phyloP scores from a whole-genome alignment of 2,329 filamentous ascomycete species.

The Talaromyces rugulosus region DNA sequence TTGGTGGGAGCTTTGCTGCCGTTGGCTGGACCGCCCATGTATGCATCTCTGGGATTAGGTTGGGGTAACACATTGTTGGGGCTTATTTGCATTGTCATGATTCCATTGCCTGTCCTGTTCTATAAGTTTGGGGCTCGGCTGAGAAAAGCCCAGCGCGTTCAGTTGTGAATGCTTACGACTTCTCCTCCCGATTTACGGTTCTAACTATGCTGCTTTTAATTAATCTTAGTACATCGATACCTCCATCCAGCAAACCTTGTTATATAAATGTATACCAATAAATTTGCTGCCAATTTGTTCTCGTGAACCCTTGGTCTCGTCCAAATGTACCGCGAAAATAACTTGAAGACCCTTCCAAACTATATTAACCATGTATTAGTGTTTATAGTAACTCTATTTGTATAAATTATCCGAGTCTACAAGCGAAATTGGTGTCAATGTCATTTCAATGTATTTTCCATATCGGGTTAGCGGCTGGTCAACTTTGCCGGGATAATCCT shows the following conservation, averaged over 20 bases:
- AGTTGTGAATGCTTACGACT: too few relatives aligned
- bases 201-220: neutral
- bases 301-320: too few relatives aligned
- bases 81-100: conserved; percentile 32
- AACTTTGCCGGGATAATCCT: neutral
- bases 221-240: neutral
- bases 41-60: conserved; percentile 37
- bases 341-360: neutral
- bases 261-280: neutral
- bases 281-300: too few relatives aligned
- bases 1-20: conserved; percentile 57
- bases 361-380: neutral
- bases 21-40: conserved; percentile 52
- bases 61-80: conserved; percentile 51
- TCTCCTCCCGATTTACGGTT: too few relatives aligned
- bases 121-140: neutral
- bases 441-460: neutral
- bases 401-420: neutral
- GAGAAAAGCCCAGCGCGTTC: neutral
- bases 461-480: neutral
- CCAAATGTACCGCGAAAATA: neutral
- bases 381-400: neutral
- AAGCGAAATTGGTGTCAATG: too few relatives aligned
- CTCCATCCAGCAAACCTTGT: too few relatives aligned
- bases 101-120: neutral